Evolutionary conservation across 176 grass and related monocot species (phyloP).

Genomic region (Tillandsia leiboldiana): DNA sequence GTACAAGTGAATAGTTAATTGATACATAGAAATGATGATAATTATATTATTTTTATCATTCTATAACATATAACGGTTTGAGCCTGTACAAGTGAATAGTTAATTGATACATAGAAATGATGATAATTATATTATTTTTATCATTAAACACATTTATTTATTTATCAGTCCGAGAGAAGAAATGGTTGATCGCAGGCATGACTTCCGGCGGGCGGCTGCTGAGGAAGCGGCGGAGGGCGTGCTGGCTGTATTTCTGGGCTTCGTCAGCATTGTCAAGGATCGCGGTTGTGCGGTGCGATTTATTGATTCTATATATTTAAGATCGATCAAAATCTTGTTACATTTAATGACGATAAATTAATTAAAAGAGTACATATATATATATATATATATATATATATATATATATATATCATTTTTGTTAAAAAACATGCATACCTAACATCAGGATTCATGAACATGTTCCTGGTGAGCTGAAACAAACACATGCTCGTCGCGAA

Average conservation of each 20-base stretch:
- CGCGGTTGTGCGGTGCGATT: slow-evolving; percentile 22
- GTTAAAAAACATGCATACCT: slow-evolving; percentile 9
- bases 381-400: not conserved
- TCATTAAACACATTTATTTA: not conserved
- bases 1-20: too few relatives aligned
- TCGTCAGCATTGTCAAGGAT: slow-evolving; percentile 20
- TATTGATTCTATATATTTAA: slow-evolving; percentile 8
- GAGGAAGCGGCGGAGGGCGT: slow-evolving; percentile 16
- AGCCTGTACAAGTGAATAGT: too few relatives aligned
- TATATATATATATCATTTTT: not conserved
- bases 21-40: too few relatives aligned
- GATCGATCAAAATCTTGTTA: not conserved
- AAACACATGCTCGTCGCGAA: slow-evolving; percentile 18
- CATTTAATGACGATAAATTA: not conserved
- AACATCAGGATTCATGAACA: slow-evolving; percentile 28
- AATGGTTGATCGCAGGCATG: not conserved
- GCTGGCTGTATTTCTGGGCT: slow-evolving; percentile 16
- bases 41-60: too few relatives aligned
- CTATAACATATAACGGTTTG: too few relatives aligned
- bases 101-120: too few relatives aligned
- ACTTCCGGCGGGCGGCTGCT: not conserved
- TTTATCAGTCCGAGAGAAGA: not conserved
- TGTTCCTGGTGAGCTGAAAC: slow-evolving; percentile 28
- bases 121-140: too few relatives aligned
- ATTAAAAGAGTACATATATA: not conserved